A percentile compares a stretch with the other conserved stretches of the same genome.
These are phyloP conservation scores for Metschnikowia peoriensis DNA, from an alignment of 805 yeast species.

Conservation along the genomic window DNA sequence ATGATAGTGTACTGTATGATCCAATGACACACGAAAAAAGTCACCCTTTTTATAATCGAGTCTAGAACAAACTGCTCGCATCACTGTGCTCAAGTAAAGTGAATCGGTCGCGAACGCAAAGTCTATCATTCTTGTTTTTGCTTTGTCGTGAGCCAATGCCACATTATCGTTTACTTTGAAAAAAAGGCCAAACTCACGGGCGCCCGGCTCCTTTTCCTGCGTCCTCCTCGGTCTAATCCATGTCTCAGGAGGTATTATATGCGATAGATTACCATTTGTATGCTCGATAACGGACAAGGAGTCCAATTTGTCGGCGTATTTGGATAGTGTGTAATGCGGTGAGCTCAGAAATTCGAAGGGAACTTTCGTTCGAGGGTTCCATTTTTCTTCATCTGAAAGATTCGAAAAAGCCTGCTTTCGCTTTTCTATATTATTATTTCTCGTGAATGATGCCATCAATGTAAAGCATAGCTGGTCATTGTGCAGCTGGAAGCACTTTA, in stretches of 20 bases:
- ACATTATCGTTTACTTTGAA: conserved; percentile 29
- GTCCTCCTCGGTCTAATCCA: conserved; percentile 7
- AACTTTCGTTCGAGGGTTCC: conserved; percentile 15
- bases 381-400: conserved; percentile 14
- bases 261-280: conserved; percentile 29
- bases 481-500: conserved; percentile 23
- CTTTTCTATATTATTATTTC: conserved; percentile 18
- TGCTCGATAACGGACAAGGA: conserved; percentile 21
- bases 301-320: conserved; percentile 16
- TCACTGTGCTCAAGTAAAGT: conserved; percentile 28
- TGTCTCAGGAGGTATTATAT: conserved; percentile 27
- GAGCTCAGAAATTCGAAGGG: conserved; percentile 23
- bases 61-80: conserved; percentile 21
- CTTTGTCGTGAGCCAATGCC: conserved; percentile 20
- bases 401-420: conserved; percentile 11
- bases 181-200: conserved; percentile 29
- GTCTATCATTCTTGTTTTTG: conserved; percentile 19
- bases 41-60: conserved; percentile 13
- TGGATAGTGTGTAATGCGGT: conserved; percentile 22
- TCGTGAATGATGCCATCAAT: conserved; percentile 23
- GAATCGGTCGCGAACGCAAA: conserved; percentile 32
- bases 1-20: conserved; percentile 36
- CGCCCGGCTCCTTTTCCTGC: conserved; percentile 18
- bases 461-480: conserved; percentile 22
- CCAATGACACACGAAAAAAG: conserved; percentile 39